A percentile compares a stretch with the other conserved stretches of the same genome.
phyloP scores from a whole-genome alignment of 495 filamentous ascomycete species.

The Penicillium chermesinum region DNA sequence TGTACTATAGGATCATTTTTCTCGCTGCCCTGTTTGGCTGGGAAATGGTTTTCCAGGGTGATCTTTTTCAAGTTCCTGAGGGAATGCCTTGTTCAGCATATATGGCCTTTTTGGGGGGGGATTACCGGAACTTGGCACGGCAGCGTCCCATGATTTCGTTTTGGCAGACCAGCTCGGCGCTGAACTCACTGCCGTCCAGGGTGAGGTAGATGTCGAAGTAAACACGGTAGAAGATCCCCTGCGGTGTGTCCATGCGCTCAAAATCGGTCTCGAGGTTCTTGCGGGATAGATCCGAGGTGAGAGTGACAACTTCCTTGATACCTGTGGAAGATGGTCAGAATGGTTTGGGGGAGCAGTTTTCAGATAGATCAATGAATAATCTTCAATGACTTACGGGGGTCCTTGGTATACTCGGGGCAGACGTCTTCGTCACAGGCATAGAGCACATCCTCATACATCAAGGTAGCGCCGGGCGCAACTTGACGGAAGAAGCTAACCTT shows the following conservation, averaged over 20 bases:
- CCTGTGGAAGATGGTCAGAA: conserved; percentile 45
- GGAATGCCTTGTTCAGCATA: background rate
- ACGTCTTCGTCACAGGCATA: conserved; percentile 98
- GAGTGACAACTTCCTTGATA: conserved; percentile 98
- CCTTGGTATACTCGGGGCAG: conserved; percentile 97
- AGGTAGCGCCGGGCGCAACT: conserved; percentile 91
- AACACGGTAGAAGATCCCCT: conserved; percentile 93
- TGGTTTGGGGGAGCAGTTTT: too few species aligned
- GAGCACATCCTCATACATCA: conserved; percentile 99
- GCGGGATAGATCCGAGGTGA: conserved; percentile 91
- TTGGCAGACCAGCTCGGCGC: conserved; percentile 95
- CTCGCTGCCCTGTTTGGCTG: background rate
- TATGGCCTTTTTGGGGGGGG: background rate
- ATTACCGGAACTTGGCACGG: conserved; percentile 71
- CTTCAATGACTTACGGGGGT: conserved; percentile 89
- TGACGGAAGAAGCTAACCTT: conserved; percentile 99
- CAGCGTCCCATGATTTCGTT: conserved; percentile 98
- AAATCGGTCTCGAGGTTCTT: conserved; percentile 99
- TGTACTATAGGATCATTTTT: background rate
- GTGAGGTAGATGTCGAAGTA: conserved; percentile 87
- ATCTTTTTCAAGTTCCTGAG: conserved; percentile 5
- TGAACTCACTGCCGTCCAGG: conserved; percentile 95
- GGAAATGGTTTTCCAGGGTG: background rate
- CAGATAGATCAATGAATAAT: too few species aligned
- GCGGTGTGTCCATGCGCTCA: conserved; percentile 97